Conservation (phyloP, 805 yeast genomes). For the Pichia thaimueangensis region DNA sequence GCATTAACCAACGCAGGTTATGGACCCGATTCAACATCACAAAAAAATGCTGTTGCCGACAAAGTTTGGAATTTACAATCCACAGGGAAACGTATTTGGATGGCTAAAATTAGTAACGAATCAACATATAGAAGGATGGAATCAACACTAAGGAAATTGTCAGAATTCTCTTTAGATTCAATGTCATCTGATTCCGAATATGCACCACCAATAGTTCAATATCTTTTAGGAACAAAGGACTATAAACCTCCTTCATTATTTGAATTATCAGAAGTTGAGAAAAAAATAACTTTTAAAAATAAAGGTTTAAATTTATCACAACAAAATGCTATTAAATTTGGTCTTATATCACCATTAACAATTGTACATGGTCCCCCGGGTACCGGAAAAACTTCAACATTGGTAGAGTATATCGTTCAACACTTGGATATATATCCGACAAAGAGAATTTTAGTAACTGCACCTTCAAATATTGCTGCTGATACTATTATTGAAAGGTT, state of each 20-base stretch:
- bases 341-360: constrained; percentile 48
- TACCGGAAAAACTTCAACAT: constrained; percentile 78
- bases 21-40: not conserved
- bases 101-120: constrained; percentile 61
- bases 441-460: constrained; percentile 71
- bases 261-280: constrained; percentile 1
- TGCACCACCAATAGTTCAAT: constrained; percentile 31
- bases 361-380: constrained; percentile 81
- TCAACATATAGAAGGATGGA: constrained; percentile 75
- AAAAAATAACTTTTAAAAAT: constrained; percentile 32
- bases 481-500: constrained; percentile 85
- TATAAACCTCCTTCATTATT: constrained; percentile 27
- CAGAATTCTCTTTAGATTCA: constrained; percentile 35
- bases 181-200: constrained; percentile 22
- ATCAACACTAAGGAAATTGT: constrained; percentile 61
- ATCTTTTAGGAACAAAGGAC: constrained; percentile 39
- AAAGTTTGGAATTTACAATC: constrained; percentile 8
- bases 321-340: constrained; percentile 59
- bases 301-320: constrained; percentile 60
- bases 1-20: constrained; percentile 37
- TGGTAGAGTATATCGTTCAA: constrained; percentile 77
- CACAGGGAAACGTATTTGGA: constrained; percentile 41
- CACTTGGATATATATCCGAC: constrained; percentile 33
- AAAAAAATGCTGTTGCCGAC: not conserved
- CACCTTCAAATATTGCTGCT: constrained; percentile 89